Percentiles rank a stretch among this genome's conserved stretches.
Conservation (phyloP, 2,329 filamentous ascomycete genomes). For the Furcasterigmium sp. region DNA sequence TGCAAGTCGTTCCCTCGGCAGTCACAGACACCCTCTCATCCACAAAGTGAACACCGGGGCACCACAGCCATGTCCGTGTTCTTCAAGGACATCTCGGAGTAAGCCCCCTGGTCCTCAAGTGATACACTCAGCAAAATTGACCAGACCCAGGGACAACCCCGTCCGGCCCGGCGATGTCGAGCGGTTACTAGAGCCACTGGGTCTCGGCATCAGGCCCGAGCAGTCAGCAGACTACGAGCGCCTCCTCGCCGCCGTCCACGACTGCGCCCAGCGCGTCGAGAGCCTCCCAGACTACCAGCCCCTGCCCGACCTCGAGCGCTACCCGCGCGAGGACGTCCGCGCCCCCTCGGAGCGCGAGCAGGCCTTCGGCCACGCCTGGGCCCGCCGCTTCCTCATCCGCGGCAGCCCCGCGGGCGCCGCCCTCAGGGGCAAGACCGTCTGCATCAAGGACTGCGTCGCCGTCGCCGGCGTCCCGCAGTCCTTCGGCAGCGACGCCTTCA, state of each 20-base stretch:
- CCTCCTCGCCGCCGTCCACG: constrained; percentile 44
- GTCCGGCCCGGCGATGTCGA: constrained; percentile 33
- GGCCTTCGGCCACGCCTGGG: constrained; percentile 43
- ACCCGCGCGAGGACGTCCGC: constrained; percentile 38
- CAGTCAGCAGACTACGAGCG: constrained; percentile 39
- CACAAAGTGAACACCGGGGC: too few species aligned
- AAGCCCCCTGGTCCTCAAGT: constrained; percentile 5
- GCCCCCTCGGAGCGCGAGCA: constrained; percentile 33
- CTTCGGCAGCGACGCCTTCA: constrained; percentile 44
- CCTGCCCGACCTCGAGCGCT: constrained; percentile 30
- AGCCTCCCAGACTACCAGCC: constrained; percentile 42
- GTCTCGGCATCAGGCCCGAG: constrained; percentile 26
- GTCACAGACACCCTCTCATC: too few species aligned
- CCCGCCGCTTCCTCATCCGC: constrained; percentile 41
- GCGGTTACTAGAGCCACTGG: constrained; percentile 26
- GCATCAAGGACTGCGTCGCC: constrained; percentile 49
- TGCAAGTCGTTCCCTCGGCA: too few species aligned
- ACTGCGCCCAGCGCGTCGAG: constrained; percentile 39
- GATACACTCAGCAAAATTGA: neutral
- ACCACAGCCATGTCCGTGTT: constrained; percentile 35
- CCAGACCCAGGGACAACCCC: constrained; percentile 27
- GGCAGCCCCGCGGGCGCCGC: constrained; percentile 2
- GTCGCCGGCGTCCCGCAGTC: constrained; percentile 49
- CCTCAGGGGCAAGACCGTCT: constrained; percentile 39
- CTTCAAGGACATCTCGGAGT: constrained; percentile 31